These are phyloP conservation scores for Podospora bellae-mahoneyi DNA, from an alignment of 495 filamentous ascomycete species.

Conservation along the genomic window DNA sequence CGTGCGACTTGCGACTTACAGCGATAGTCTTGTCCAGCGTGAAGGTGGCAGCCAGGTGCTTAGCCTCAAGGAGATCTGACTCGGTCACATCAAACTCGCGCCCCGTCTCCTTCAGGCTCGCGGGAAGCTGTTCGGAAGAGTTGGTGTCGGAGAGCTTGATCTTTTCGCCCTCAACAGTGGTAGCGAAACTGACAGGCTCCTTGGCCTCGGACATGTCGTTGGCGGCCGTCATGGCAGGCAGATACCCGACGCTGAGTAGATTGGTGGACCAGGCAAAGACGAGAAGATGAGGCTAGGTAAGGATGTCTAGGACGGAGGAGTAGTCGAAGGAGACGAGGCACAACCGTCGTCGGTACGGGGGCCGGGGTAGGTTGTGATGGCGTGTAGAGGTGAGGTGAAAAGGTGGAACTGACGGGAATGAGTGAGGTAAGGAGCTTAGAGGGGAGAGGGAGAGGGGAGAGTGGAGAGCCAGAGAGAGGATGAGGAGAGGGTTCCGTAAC, in stretches of 20 bases:
- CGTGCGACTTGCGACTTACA: constrained; percentile 8
- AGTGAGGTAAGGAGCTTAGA: not conserved
- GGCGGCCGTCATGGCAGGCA: constrained; percentile 11
- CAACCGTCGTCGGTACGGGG: not conserved
- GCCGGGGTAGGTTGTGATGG: not conserved
- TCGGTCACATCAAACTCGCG: constrained; percentile 31
- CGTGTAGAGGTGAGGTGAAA: not conserved
- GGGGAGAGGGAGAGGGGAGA: not conserved
- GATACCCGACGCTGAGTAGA: not conserved
- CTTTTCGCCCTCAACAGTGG: constrained; percentile 8
- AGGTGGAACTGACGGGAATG: not conserved
- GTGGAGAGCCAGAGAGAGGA: no score
- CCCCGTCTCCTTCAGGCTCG: constrained; percentile 5
- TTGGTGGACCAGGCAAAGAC: not conserved
- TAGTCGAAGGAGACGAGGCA: not conserved
- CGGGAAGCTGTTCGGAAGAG: not conserved
- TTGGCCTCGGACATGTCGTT: constrained; percentile 12
- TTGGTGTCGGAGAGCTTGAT: constrained; percentile 7
- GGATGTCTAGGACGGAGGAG: not conserved
- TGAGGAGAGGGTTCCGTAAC: not conserved
- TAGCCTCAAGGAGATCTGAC: constrained; percentile 36
- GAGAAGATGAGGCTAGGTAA: not conserved
- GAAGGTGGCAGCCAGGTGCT: constrained; percentile 28
- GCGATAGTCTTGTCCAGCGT: constrained; percentile 33
- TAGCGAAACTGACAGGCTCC: not conserved